Conservation (phyloP, 2,329 filamentous ascomycete genomes). For the Phaeoacremonium minimum region DNA sequence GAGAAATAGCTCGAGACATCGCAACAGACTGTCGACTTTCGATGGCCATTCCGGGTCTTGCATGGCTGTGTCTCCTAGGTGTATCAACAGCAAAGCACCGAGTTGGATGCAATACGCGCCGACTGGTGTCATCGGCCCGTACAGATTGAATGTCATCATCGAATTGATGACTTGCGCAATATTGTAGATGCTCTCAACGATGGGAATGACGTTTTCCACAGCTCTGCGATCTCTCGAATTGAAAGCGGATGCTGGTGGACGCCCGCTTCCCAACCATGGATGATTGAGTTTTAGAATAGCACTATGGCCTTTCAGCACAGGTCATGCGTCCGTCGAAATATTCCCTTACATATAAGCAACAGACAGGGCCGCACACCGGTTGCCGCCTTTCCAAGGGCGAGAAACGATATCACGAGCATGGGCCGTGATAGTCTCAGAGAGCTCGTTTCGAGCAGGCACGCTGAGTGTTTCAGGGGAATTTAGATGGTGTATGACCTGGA, state of each 20-base stretch:
- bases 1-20: conserved; percentile 12
- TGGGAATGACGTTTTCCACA: conserved; percentile 13
- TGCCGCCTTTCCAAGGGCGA: conserved; percentile 15
- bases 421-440: conserved; percentile 13
- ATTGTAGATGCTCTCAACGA: conserved; percentile 16
- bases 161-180: conserved; percentile 12
- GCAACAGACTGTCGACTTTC: conserved; percentile 17
- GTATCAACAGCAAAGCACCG: conserved; percentile 18
- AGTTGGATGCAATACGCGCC: conserved; percentile 18
- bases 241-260: conserved; percentile 1
- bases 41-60: conserved; percentile 14
- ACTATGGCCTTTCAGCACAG: conserved; percentile 12
- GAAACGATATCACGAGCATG: conserved; percentile 15
- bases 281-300: conserved; percentile 22
- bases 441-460: conserved; percentile 6
- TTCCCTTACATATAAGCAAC: conserved; percentile 20
- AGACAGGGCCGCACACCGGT: conserved; percentile 16
- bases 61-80: conserved; percentile 15
- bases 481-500: conserved; percentile 14
- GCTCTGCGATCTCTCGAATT: conserved; percentile 8
- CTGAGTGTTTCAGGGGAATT: neutral
- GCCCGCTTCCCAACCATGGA: conserved; percentile 13
- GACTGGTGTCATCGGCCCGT: conserved; percentile 14
- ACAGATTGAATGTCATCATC: conserved; percentile 7
- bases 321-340: conserved; percentile 13